Evolutionary conservation across 345 rosid genomes (phyloP).

Genomic region (Ceriops tagal): DNA sequence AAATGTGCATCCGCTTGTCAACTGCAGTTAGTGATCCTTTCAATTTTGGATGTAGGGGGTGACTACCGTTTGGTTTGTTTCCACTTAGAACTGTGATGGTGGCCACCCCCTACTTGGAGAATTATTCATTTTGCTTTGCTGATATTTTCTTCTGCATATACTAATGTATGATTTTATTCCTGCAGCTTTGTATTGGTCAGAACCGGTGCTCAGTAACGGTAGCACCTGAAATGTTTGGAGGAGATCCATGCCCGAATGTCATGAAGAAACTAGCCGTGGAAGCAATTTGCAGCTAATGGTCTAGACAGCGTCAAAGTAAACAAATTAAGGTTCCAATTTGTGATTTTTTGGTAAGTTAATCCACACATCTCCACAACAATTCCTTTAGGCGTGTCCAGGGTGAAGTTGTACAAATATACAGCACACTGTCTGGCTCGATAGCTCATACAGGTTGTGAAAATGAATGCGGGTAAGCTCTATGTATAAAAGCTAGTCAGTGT

Average conservation of each 20-base stretch:
- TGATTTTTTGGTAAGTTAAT: conserved; percentile 20
- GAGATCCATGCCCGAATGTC: conserved; percentile 85
- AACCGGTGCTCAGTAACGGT: conserved; percentile 86
- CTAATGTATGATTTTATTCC: conserved; percentile 13
- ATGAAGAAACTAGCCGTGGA: conserved; percentile 96
- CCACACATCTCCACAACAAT: conserved; percentile 27
- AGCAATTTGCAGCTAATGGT: conserved; percentile 66
- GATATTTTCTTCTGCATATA: neutral
- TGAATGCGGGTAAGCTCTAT: conserved; percentile 33
- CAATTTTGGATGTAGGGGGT: too few species aligned
- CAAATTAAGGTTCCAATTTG: conserved; percentile 15
- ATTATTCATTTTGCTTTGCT: neutral
- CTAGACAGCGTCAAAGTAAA: conserved; percentile 4
- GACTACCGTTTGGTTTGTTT: too few species aligned
- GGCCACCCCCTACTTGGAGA: too few species aligned
- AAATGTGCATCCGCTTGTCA: neutral
- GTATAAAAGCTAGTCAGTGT: conserved; percentile 17
- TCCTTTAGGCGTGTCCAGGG: conserved; percentile 39
- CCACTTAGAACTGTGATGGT: too few species aligned
- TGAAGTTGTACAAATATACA: conserved; percentile 82
- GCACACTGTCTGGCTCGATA: conserved; percentile 38
- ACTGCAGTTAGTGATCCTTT: neutral
- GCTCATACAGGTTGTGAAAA: conserved; percentile 32
- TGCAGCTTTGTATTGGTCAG: conserved; percentile 92
- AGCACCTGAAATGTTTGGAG: conserved; percentile 93